phyloP scores from a whole-genome alignment of 139 green algal genomes.

The Tetradesmus lagerheimii region DNA sequence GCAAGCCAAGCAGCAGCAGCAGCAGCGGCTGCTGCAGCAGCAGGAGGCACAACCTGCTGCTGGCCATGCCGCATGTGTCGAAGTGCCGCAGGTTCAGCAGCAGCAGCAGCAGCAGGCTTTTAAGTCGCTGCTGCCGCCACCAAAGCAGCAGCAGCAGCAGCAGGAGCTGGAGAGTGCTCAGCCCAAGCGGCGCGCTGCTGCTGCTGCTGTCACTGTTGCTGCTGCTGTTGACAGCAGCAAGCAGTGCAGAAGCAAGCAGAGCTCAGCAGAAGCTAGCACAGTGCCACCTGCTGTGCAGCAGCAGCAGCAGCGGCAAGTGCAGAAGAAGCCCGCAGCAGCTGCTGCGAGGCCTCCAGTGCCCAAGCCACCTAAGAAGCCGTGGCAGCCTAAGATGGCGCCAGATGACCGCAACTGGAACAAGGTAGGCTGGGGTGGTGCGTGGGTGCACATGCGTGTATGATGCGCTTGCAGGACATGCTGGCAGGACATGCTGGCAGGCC shows the following conservation, averaged over 20 bases:
- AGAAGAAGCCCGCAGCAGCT: background rate
- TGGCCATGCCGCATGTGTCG: background rate
- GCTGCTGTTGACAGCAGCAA: background rate
- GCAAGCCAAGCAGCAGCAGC: background rate
- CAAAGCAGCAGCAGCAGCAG: background rate
- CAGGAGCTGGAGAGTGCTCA: background rate
- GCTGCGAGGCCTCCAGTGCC: background rate
- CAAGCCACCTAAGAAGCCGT: background rate
- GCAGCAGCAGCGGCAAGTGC: background rate
- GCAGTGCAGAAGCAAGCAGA: background rate
- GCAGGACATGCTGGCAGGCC: background rate
- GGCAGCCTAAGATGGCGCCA: slow-evolving; percentile 26
- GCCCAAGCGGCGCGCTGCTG: background rate
- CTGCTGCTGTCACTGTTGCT: background rate
- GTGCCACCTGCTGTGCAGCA: slow-evolving; percentile 13
- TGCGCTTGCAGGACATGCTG: background rate
- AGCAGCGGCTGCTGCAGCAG: background rate
- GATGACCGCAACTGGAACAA: slow-evolving; percentile 38
- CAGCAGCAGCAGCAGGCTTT: background rate
- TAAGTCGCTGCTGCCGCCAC: background rate
- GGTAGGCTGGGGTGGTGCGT: background rate
- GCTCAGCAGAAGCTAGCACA: background rate
- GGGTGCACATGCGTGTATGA: background rate
- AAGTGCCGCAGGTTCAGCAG: background rate
- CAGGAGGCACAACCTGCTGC: slow-evolving; percentile 3